Percentiles rank a stretch among this genome's conserved stretches.
Evolutionary conservation across 345 rosid genomes (phyloP).

Genomic region (Rubroshorea leprosula): DNA sequence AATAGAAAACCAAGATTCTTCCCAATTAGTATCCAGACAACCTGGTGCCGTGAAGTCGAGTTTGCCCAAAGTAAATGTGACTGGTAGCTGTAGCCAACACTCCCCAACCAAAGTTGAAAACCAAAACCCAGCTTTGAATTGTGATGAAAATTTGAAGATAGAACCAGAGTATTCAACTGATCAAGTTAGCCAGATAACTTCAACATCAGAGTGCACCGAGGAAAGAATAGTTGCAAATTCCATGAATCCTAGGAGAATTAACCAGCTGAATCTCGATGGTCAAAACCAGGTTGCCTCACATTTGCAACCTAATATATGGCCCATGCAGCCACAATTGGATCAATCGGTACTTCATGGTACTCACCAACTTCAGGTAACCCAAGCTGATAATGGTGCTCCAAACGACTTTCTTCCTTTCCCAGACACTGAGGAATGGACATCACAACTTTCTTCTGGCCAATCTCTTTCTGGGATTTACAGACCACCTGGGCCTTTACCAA

Average conservation of each 20-base stretch:
- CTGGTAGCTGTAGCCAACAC: constrained; percentile 18
- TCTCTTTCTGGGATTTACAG: constrained; percentile 40
- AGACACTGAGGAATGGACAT: constrained; percentile 59
- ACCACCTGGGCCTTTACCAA: constrained; percentile 36
- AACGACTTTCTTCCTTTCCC: constrained; percentile 45
- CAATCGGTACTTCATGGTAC: constrained; percentile 16
- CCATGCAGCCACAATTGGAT: constrained; percentile 33
- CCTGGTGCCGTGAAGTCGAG: constrained; percentile 24
- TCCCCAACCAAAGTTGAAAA: constrained; percentile 33
- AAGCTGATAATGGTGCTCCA: constrained; percentile 33
- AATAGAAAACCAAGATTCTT: constrained; percentile 30
- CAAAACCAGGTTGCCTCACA: constrained; percentile 35
- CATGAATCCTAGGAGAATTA: constrained; percentile 21
- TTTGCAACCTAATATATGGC: constrained; percentile 34
- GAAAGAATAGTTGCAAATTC: constrained; percentile 30
- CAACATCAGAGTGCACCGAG: constrained; percentile 30
- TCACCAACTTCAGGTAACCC: constrained; percentile 44
- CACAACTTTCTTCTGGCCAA: constrained; percentile 38
- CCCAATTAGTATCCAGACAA: constrained; percentile 25
- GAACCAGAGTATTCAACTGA: constrained; percentile 44
- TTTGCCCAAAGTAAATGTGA: constrained; percentile 37
- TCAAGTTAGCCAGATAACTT: constrained; percentile 39
- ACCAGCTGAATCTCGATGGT: constrained; percentile 27
- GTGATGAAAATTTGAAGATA: constrained; percentile 30
- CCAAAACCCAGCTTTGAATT: constrained; percentile 24